Base-by-base conservation (phyloP, 1,139 yeast species). In the Yamadazyma songkhlaensis region DNA sequence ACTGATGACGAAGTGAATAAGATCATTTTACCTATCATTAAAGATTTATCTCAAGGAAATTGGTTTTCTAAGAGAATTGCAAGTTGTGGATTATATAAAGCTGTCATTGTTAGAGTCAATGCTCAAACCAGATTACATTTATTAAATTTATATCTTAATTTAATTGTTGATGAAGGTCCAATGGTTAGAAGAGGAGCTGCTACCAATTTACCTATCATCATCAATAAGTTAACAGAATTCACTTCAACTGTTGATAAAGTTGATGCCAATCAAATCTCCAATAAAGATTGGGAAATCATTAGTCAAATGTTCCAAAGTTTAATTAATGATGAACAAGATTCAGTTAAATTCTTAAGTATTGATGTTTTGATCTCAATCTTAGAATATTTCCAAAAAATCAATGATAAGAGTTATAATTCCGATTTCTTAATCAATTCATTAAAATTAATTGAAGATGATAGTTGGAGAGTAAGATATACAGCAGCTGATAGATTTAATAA, bases 141-240 rank as follows among this genome's bases (percentile, higher is more conserved):
- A 44, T 72, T 89, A 45, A 72, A 74, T 32, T 61, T 83, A 39
- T 90, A 84, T 59, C 70, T 79, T 45, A 84, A 81, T 49, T 70
- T 92, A 48, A 78, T 87, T 36, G 77, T 77, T 46, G 98, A 94
- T 61, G 98, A 94, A 45, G 88, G 96, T 17, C 99, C 99, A 42
- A 90, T 94, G 97, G 98, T 92, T 26, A 81, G 97, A 62, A 81
- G 97, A 57, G 84, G 96, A 12, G 95, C 97, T 12, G 97, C 96
- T 8, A 78, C 81, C 31, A 79, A 84, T 57, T 74, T 92, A 49
- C 96, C 97, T 2, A 67, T 63, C 32, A 67, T 90, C 41, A 78
- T 90, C 48, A 77, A 79, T 47, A 65, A 77, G 39, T 63, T 77
- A 49, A 72, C 88, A 32, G 57, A 55, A 31, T 59, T 55, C 38